A percentile compares a stretch with the other conserved stretches of the same genome.
These are phyloP conservation scores for Pugionium cornutum DNA, from an alignment of 345 rosid species.

Conservation along the genomic window DNA sequence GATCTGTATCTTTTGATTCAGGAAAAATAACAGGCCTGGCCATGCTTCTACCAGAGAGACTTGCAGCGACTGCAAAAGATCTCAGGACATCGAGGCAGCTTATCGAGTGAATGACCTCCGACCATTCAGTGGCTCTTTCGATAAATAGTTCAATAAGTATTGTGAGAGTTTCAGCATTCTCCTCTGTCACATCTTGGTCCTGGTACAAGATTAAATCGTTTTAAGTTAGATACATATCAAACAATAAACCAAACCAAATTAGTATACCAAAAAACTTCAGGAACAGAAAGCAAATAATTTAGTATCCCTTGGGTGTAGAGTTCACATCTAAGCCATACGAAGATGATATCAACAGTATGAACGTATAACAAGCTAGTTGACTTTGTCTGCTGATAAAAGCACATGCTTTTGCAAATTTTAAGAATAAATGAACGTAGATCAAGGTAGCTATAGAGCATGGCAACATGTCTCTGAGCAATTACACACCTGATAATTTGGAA, in stretches of 20 bases:
- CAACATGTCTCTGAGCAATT: not conserved
- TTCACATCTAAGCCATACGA: not conserved
- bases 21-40: conserved; percentile 67
- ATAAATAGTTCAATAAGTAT: conserved; percentile 72
- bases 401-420: not conserved
- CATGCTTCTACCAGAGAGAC: conserved; percentile 63
- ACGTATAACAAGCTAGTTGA: conserved; percentile 6
- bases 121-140: conserved; percentile 81
- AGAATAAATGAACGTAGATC: conserved; percentile 1
- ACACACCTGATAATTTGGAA: conserved; percentile 84
- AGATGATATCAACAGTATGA: conserved; percentile 13
- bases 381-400: not conserved
- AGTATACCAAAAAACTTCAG: not conserved
- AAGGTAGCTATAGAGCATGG: conserved; percentile 4
- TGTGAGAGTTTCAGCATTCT: conserved; percentile 73
- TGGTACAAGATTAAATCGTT: conserved; percentile 40
- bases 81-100: conserved; percentile 75
- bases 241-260: conserved; percentile 23
- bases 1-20: conserved; percentile 40
- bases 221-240: conserved; percentile 18
- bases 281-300: not conserved
- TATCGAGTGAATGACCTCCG: conserved; percentile 69
- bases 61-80: conserved; percentile 68
- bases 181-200: conserved; percentile 73
- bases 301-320: not conserved